These are phyloP conservation scores for Diddensiella caesifluorescens DNA, from an alignment of 805 yeast genomes.

Conservation along the genomic window DNA sequence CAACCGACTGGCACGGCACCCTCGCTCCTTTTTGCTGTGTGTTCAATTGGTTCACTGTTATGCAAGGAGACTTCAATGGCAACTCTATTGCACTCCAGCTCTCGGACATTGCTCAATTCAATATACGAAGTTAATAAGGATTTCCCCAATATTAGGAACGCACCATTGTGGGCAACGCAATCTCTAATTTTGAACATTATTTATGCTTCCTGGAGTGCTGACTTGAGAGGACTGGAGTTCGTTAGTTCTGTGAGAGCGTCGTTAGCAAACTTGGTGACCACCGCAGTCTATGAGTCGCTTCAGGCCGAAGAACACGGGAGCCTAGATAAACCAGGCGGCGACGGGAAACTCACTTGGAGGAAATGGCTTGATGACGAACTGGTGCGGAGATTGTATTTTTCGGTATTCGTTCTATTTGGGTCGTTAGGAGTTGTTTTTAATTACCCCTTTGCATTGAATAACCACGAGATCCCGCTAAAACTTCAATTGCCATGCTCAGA, in stretches of 20 bases:
- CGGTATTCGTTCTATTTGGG: constrained; percentile 28
- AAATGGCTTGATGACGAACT: constrained; percentile 30
- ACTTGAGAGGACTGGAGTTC: constrained; percentile 28
- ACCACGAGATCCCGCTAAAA: constrained; percentile 17
- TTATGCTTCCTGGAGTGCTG: constrained; percentile 31
- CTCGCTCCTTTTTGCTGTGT: constrained; percentile 29
- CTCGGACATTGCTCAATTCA: constrained; percentile 26
- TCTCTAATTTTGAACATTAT: constrained; percentile 26
- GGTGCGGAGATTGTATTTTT: constrained; percentile 29
- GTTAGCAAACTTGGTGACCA: constrained; percentile 13
- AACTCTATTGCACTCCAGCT: constrained; percentile 25
- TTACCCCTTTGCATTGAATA: constrained; percentile 24
- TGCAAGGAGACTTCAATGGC: constrained; percentile 28
- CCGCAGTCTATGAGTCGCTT: not conserved
- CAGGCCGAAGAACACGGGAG: not conserved
- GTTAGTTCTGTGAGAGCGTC: constrained; percentile 25
- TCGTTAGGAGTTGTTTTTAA: constrained; percentile 28
- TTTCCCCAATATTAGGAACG: constrained; percentile 22
- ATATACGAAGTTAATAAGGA: constrained; percentile 26
- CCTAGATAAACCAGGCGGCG: constrained; percentile 4
- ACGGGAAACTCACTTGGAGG: constrained; percentile 15
- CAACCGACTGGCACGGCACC: constrained; percentile 28
- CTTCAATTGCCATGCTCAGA: constrained; percentile 32
- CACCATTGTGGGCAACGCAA: constrained; percentile 31
- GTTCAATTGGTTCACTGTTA: constrained; percentile 32